Percentiles rank a stretch among this genome's conserved stretches.
phyloP scores from a whole-genome alignment of 225 moss, liverwort and hornwort genomes.

The Ulota crispa region DNA sequence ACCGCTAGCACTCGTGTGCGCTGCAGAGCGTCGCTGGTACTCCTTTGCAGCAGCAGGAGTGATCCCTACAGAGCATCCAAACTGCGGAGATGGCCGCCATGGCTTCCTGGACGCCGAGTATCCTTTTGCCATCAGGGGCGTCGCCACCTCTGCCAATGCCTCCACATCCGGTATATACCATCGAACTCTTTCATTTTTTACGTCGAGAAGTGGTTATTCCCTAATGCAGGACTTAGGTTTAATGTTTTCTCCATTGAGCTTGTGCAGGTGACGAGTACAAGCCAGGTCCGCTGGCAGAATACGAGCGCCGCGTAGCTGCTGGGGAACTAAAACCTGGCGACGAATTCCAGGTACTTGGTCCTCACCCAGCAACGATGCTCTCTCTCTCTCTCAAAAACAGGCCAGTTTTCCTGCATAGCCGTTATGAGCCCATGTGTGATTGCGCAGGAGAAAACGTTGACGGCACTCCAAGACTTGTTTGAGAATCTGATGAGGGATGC shows the following conservation, averaged over 20 bases:
- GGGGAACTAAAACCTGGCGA: constrained; percentile 70
- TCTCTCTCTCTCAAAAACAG: not conserved
- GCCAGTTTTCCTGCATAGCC: not conserved
- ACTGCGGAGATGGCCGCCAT: not conserved
- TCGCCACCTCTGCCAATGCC: constrained; percentile 29
- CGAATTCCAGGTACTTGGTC: constrained; percentile 57
- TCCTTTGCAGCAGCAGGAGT: not conserved
- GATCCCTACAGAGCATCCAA: not conserved
- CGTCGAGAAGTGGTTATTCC: not conserved
- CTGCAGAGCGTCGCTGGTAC: not conserved
- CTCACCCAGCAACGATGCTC: not conserved
- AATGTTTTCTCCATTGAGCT: not conserved
- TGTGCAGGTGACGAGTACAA: constrained; percentile 40
- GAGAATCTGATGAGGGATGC: constrained; percentile 54
- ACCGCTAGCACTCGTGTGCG: not conserved
- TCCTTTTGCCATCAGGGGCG: constrained; percentile 33
- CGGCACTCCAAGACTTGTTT: constrained; percentile 48
- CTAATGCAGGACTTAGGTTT: constrained; percentile 1
- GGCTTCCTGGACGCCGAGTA: constrained; percentile 1
- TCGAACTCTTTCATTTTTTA: not conserved
- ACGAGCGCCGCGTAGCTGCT: constrained; percentile 64
- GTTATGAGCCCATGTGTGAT: constrained; percentile 6
- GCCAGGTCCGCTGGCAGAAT: constrained; percentile 61
- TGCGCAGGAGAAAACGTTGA: constrained; percentile 51
- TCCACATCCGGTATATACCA: constrained; percentile 23